Base-by-base conservation (phyloP, 768 basidiomycete genomes). In the Mycena chlorophos region DNA sequence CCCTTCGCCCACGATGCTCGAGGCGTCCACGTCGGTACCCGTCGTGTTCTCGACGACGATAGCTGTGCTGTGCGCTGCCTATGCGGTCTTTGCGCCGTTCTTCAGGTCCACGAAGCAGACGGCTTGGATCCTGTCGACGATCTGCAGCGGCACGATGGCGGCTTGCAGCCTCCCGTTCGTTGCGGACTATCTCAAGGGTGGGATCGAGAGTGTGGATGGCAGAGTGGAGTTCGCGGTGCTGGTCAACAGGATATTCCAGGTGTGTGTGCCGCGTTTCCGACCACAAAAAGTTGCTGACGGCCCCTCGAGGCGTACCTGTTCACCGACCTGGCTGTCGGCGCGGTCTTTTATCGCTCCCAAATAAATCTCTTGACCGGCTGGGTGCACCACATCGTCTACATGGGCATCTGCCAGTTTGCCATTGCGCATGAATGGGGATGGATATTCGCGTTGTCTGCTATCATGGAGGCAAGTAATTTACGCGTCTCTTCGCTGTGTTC, bases 321-420 rank as follows among this genome's bases (percentile, higher is more conserved):
- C 12, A 70, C 72, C 54, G 72, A 79, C 68, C 62, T 79, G 46
- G 49, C 66, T 10, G 58, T 78, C 55, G 78, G 78, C 23, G 62
- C 66, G 39, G 17, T 75, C 42, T 67, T 66, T 56, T 79, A 79
- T 56, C 69, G 67, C 23, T 68, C 69, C 42, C 75, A 73, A 47
- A 60, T 80, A 52, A 78, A 74, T 23, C 40, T 79, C 1, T 58
- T 79, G n/a, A 78, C 77, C 2, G 79, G 79, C 10, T 80, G 79
- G 79, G 68, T 78, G 22, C 79, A 80, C 52, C 79, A 80, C 57
- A 63, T 69, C 0, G 64, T 71, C 39, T 80, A 79, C 53, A 56
- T 77, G 47, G 65, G 63, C 52, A 58, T 80, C 12, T 72, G 75
- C 56, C 65, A 73, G 22, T 61, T 72, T 43, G 55, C 70, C 2